These are phyloP conservation scores for Jatropha podagrica DNA, from an alignment of 441 rosid genomes.

Conservation along the genomic window DNA sequence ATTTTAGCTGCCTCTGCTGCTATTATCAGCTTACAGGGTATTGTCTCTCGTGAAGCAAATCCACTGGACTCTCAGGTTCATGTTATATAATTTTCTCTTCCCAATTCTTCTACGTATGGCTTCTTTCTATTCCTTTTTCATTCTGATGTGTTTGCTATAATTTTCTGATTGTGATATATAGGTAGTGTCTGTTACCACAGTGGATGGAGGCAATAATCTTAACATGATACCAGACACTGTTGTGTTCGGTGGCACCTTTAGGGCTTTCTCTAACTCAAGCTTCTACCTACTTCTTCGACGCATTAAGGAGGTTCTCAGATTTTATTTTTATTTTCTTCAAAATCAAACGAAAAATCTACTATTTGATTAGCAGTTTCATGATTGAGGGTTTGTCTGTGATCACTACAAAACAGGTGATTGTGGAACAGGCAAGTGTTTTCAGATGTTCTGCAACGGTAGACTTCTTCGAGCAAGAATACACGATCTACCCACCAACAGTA, in stretches of 20 bases:
- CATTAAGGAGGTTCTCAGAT: conserved; percentile 55
- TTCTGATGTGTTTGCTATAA: too few relatives aligned
- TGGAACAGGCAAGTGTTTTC: conserved; percentile 66
- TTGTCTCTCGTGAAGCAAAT: conserved; percentile 88
- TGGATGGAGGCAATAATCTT: conserved; percentile 60
- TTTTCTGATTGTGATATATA: conserved; percentile 9
- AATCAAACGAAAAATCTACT: neutral
- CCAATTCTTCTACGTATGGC: neutral
- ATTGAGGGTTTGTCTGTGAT: too few relatives aligned
- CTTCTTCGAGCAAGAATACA: conserved; percentile 65
- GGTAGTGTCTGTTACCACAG: conserved; percentile 85
- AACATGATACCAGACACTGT: conserved; percentile 51
- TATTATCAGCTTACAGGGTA: conserved; percentile 73
- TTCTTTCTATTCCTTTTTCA: neutral
- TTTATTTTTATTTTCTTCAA: neutral
- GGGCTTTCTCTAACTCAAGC: conserved; percentile 80
- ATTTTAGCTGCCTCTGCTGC: conserved; percentile 75
- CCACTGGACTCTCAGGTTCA: conserved; percentile 76
- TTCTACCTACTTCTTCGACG: conserved; percentile 63
- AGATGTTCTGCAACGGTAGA: conserved; percentile 65
- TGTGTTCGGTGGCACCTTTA: conserved; percentile 67
- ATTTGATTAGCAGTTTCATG: too few relatives aligned
- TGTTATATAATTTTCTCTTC: too few relatives aligned
- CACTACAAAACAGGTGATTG: conserved; percentile 49
- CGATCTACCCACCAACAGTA: conserved; percentile 72